These are phyloP conservation scores for Aspergillaceae sp. DNA, from an alignment of 2,329 filamentous ascomycete species.

Conservation along the genomic window DNA sequence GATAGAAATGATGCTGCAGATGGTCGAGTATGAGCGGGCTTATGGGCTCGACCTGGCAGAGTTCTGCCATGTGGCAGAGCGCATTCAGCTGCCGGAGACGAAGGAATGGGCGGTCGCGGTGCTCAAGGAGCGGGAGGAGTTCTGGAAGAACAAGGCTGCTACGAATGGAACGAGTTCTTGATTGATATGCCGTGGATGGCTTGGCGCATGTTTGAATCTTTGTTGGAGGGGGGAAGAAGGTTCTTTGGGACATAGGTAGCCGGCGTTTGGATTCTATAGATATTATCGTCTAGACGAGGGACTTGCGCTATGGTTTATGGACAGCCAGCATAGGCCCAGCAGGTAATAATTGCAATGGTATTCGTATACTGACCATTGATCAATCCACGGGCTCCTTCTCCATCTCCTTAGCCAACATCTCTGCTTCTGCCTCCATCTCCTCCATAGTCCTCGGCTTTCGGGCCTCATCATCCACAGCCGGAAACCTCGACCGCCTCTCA, in stretches of 20 bases:
- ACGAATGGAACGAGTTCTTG: background rate
- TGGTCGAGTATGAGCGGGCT: conserved; percentile 87
- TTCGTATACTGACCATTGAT: background rate
- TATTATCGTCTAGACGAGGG: conserved; percentile 9
- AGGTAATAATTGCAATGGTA: too few species aligned
- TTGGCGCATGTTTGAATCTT: background rate
- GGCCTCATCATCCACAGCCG: conserved; percentile 61
- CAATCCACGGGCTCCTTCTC: conserved; percentile 27
- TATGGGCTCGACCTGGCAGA: conserved; percentile 70
- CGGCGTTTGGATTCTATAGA: conserved; percentile 4
- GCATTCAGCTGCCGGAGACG: conserved; percentile 68
- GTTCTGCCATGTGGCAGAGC: conserved; percentile 69
- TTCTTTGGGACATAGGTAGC: background rate
- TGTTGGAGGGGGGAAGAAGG: too few species aligned
- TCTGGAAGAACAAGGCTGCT: conserved; percentile 50
- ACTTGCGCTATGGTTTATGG: background rate
- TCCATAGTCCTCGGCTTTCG: conserved; percentile 58
- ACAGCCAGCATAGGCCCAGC: too few species aligned
- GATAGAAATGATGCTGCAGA: conserved; percentile 88
- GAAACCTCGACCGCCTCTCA: conserved; percentile 51
- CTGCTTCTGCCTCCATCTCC: conserved; percentile 74
- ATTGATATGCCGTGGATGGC: background rate
- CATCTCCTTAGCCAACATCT: conserved; percentile 26
- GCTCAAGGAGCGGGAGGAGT: conserved; percentile 62
- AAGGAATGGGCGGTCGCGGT: conserved; percentile 70